Conservation (phyloP, 1,139 yeast genomes). For the Wickerhamomyces sp. region DNA sequence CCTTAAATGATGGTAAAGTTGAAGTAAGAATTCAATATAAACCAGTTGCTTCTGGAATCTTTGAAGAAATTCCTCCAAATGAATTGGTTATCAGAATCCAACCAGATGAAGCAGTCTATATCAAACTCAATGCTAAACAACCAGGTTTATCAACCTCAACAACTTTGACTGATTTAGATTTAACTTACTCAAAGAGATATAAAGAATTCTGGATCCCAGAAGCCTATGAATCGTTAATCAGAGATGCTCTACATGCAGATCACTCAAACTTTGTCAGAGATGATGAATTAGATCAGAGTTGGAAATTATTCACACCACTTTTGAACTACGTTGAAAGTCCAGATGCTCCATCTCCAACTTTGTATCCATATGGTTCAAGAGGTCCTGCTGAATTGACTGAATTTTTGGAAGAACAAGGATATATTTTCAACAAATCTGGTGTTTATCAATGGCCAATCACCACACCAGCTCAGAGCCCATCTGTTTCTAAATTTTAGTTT, state of each 20-base stretch:
- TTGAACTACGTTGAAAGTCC: constrained; percentile 72
- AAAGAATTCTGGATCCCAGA: constrained; percentile 93
- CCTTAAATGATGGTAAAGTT: constrained; percentile 85
- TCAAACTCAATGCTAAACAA: constrained; percentile 86
- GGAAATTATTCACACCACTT: constrained; percentile 92
- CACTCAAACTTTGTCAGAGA: constrained; percentile 97
- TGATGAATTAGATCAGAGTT: constrained; percentile 90
- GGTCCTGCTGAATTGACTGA: constrained; percentile 69
- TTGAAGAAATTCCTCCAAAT: constrained; percentile 77
- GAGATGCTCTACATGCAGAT: constrained; percentile 87
- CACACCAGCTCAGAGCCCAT: constrained; percentile 36
- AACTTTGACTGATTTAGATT: constrained; percentile 82
- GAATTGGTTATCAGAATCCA: constrained; percentile 92
- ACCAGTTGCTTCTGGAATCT: constrained; percentile 79
- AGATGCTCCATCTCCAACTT: constrained; percentile 55
- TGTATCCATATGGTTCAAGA: constrained; percentile 85
- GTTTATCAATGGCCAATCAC: constrained; percentile 83
- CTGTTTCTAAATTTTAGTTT: neutral
- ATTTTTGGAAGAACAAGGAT: constrained; percentile 67
- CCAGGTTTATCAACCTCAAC: constrained; percentile 87
- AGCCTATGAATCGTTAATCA: constrained; percentile 92
- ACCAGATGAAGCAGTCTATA: constrained; percentile 90
- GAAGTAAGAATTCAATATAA: constrained; percentile 93
- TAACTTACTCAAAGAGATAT: constrained; percentile 79
- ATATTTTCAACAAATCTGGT: constrained; percentile 52